Percentiles rank a stretch among this genome's conserved stretches.
phyloP scores from a whole-genome alignment of 345 rosid genomes.

The Dipteronia dyeriana region DNA sequence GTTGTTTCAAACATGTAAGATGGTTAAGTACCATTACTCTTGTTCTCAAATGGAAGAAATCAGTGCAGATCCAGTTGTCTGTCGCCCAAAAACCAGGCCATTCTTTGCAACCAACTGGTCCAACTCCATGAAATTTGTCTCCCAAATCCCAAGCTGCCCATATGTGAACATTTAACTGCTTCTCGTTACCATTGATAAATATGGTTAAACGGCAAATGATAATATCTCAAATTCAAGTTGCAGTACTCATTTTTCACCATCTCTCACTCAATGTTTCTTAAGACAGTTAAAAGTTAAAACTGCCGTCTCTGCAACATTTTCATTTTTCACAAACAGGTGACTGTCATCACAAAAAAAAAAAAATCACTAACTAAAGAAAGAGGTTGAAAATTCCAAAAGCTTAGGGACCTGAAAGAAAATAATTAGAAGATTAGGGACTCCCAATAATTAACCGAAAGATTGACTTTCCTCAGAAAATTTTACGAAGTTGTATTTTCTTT shows the following conservation, averaged over 20 bases:
- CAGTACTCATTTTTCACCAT: too few relatives aligned
- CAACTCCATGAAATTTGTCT: neutral
- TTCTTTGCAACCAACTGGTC: neutral
- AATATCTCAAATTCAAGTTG: too few relatives aligned
- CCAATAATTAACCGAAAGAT: constrained; percentile 19
- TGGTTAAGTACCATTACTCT: too few relatives aligned
- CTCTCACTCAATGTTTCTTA: too few relatives aligned
- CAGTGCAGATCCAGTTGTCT: neutral
- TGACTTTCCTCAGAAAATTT: constrained; percentile 5
- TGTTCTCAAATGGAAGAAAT: too few relatives aligned
- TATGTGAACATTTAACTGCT: neutral
- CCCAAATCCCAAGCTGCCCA: neutral
- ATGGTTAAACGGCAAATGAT: too few relatives aligned
- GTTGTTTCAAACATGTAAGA: too few relatives aligned
- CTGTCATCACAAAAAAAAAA: neutral
- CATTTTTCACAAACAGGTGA: too few relatives aligned
- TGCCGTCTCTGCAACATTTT: neutral
- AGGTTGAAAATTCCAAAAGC: neutral
- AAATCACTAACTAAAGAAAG: neutral
- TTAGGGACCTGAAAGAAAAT: neutral
- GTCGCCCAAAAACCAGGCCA: neutral
- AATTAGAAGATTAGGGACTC: neutral
- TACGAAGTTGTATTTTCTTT: too few relatives aligned
- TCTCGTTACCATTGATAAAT: too few relatives aligned
- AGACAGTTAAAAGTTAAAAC: neutral